A percentile compares a stretch with the other conserved stretches of the same genome.
Conservation (phyloP, 2,329 filamentous ascomycete species). For the Ceratocystis ficicola region DNA sequence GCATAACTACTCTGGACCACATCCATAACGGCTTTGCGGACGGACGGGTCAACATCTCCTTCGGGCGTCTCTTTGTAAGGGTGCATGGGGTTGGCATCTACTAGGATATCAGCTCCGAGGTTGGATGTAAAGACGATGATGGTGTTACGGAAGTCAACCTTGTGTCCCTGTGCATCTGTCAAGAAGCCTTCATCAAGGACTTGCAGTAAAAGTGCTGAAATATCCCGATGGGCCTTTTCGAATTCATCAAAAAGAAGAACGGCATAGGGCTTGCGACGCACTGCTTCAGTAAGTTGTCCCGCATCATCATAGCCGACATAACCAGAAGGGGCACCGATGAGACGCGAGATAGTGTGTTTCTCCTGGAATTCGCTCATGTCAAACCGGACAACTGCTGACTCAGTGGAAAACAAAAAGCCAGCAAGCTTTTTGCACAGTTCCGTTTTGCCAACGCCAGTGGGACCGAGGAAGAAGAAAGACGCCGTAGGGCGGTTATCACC, state of each 20-base stretch:
- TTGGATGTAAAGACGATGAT: slow-evolving; percentile 96
- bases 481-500: slow-evolving; percentile 85
- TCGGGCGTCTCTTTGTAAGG: slow-evolving; percentile 50
- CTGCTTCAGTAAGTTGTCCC: slow-evolving; percentile 88
- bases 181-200: slow-evolving; percentile 94
- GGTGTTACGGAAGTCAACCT: slow-evolving; percentile 92
- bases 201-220: slow-evolving; percentile 80
- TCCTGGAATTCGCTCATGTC: slow-evolving; percentile 98
- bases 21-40: slow-evolving; percentile 76
- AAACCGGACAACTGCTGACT: slow-evolving; percentile 81
- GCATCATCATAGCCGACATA: slow-evolving; percentile 97
- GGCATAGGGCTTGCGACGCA: slow-evolving; percentile 87
- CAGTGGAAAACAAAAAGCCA: slow-evolving; percentile 82
- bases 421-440: slow-evolving; percentile 95
- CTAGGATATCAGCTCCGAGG: slow-evolving; percentile 80
- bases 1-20: slow-evolving; percentile 64
- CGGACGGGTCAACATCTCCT: slow-evolving; percentile 58
- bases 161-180: slow-evolving; percentile 89
- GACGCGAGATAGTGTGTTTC: slow-evolving; percentile 84
- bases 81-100: slow-evolving; percentile 56
- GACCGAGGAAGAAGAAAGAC: slow-evolving; percentile 95
- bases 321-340: slow-evolving; percentile 86
- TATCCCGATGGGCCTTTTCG: slow-evolving; percentile 93
- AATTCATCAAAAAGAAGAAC: slow-evolving; percentile 95
- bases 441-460: slow-evolving; percentile 93